phyloP scores from a whole-genome alignment of 2,329 filamentous ascomycete genomes.

The Exophiala bonariae region DNA sequence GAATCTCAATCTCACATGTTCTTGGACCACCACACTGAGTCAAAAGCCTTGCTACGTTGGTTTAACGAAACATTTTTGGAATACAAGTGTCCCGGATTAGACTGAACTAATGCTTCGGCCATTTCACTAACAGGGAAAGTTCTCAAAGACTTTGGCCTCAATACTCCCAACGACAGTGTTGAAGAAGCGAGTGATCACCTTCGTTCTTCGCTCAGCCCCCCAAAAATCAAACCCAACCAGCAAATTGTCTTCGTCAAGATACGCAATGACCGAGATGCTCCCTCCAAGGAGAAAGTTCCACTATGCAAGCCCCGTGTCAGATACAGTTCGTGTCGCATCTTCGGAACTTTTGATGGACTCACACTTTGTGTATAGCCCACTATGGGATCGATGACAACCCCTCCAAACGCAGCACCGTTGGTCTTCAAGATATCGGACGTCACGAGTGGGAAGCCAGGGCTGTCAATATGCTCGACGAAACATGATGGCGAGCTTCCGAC shows the following conservation, averaged over 20 bases:
- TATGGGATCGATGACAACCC: slow-evolving; percentile 22
- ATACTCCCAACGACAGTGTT: background rate
- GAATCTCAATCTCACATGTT: too few relatives aligned
- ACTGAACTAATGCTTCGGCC: too few relatives aligned
- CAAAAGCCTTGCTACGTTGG: too few relatives aligned
- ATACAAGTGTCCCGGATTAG: too few relatives aligned
- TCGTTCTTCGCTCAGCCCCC: background rate
- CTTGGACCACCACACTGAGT: too few relatives aligned
- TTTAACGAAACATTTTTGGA: too few relatives aligned
- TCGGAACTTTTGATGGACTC: background rate
- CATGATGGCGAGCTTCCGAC: slow-evolving; percentile 23
- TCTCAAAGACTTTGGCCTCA: slow-evolving; percentile 1
- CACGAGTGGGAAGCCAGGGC: slow-evolving; percentile 41
- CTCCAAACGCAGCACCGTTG: slow-evolving; percentile 24
- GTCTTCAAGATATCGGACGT: slow-evolving; percentile 31
- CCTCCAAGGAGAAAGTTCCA: background rate
- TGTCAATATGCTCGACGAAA: slow-evolving; percentile 37
- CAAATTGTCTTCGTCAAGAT: slow-evolving; percentile 33
- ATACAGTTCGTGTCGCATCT: slow-evolving; percentile 39
- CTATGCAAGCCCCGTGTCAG: slow-evolving; percentile 12
- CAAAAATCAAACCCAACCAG: slow-evolving; percentile 40
- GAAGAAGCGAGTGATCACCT: slow-evolving; percentile 5
- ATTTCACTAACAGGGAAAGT: background rate
- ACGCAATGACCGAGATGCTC: slow-evolving; percentile 38
- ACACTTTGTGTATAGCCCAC: slow-evolving; percentile 10